phyloP scores from a whole-genome alignment of 2,329 filamentous ascomycete species.

The Helotiales sp. region DNA sequence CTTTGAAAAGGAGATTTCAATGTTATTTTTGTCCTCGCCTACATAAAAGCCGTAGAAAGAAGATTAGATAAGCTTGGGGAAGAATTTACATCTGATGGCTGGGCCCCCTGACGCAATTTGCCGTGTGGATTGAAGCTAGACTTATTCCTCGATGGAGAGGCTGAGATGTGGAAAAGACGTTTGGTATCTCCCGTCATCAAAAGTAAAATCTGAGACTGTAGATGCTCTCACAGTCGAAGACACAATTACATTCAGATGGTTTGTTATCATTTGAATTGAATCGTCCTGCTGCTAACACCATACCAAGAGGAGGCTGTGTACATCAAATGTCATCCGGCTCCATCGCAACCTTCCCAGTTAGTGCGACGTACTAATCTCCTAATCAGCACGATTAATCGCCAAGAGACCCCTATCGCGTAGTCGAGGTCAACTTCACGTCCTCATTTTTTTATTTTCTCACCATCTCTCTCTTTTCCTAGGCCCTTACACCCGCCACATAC shows the following conservation, averaged over 20 bases:
- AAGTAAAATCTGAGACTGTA: too few relatives aligned
- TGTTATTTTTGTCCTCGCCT: slow-evolving; percentile 1
- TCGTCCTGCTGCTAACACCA: neutral
- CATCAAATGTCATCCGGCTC: neutral
- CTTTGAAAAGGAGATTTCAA: neutral
- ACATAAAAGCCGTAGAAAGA: neutral
- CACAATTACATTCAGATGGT: too few relatives aligned
- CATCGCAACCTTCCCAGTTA: neutral
- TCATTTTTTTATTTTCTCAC: neutral
- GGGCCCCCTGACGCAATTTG: neutral
- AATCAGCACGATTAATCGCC: neutral
- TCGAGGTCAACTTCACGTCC: neutral
- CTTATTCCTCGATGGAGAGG: neutral
- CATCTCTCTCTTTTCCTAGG: neutral
- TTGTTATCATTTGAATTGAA: too few relatives aligned
- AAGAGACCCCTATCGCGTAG: neutral
- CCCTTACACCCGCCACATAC: neutral
- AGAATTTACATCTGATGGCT: neutral
- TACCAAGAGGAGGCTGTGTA: neutral
- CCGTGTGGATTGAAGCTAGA: neutral
- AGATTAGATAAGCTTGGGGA: neutral
- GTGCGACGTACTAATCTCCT: neutral
- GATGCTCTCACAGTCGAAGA: too few relatives aligned
- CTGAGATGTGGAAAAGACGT: neutral
- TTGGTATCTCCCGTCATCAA: too few relatives aligned